These are phyloP conservation scores for Amphichorda felina DNA, from an alignment of 2,329 filamentous ascomycete genomes.

Conservation along the genomic window DNA sequence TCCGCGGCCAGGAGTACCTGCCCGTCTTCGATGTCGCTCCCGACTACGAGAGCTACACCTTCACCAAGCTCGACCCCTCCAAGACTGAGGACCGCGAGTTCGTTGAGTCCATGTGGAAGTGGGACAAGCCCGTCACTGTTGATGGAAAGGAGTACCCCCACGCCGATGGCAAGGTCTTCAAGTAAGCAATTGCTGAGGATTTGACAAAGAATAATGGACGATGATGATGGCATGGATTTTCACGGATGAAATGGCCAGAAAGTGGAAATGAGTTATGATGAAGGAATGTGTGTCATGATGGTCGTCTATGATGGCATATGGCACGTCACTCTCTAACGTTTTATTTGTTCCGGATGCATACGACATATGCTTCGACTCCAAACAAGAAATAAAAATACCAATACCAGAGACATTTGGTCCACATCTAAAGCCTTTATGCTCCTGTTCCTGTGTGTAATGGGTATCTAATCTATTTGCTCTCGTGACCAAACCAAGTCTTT, in stretches of 20 bases:
- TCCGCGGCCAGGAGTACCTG: constrained; percentile 78
- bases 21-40: constrained; percentile 95
- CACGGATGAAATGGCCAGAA: not conserved
- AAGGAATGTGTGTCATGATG: constrained; percentile 5
- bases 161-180: constrained; percentile 96
- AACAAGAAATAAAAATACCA: not conserved
- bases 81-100: constrained; percentile 78
- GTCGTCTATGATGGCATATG: constrained; percentile 4
- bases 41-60: constrained; percentile 92
- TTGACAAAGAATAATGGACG: constrained; percentile 4
- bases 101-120: constrained; percentile 79
- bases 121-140: constrained; percentile 74
- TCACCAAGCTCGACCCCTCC: constrained; percentile 88
- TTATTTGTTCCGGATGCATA: constrained; percentile 3
- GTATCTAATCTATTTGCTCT: not conserved
- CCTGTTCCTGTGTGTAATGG: not conserved
- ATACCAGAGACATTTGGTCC: not conserved
- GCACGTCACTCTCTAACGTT: constrained; percentile 3
- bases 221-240: constrained; percentile 3
- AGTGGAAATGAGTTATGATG: constrained; percentile 6
- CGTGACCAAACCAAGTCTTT: too few species aligned
- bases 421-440: not conserved
- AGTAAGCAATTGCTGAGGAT: constrained; percentile 46
- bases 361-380: too few species aligned
- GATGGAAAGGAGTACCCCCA: constrained; percentile 82